These are phyloP conservation scores for Mortierella sp. DNA, from an alignment of 371 early-diverging fungal genomes.

Conservation along the genomic window DNA sequence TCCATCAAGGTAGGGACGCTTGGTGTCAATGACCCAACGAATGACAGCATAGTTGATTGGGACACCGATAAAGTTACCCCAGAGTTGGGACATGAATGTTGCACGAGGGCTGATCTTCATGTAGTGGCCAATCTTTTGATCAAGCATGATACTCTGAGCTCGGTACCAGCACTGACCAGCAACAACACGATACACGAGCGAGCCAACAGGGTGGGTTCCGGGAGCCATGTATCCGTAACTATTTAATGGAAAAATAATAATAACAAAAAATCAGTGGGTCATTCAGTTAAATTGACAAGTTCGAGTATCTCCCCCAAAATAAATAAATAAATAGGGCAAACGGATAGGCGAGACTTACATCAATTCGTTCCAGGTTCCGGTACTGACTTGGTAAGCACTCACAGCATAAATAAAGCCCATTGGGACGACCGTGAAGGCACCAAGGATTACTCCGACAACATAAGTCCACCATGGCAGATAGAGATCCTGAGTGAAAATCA, in stretches of 20 bases:
- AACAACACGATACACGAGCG: slow-evolving; percentile 52
- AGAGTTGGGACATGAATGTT: slow-evolving; percentile 49
- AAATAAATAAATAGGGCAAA: too few relatives aligned
- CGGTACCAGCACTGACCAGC: slow-evolving; percentile 57
- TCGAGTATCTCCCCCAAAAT: too few relatives aligned
- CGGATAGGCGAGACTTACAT: slow-evolving; percentile 19
- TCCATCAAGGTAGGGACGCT: slow-evolving; percentile 50
- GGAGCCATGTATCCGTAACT: slow-evolving; percentile 55
- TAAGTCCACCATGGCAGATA: slow-evolving; percentile 55
- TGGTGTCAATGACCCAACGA: slow-evolving; percentile 55
- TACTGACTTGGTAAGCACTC: slow-evolving; percentile 51
- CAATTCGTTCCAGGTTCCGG: slow-evolving; percentile 52
- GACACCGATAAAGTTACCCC: slow-evolving; percentile 54
- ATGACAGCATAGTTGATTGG: slow-evolving; percentile 55
- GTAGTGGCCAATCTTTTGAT: slow-evolving; percentile 68
- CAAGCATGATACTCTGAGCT: slow-evolving; percentile 52
- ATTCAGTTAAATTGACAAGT: neutral
- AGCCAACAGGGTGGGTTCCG: slow-evolving; percentile 50
- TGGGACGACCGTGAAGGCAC: slow-evolving; percentile 46
- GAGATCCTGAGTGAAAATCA: slow-evolving; percentile 48
- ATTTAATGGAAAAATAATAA: neutral
- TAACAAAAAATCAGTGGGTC: too few relatives aligned
- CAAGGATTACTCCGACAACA: slow-evolving; percentile 43
- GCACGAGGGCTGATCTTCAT: slow-evolving; percentile 60
- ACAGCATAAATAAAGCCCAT: slow-evolving; percentile 58